Base-by-base conservation (phyloP, 345 rosid species). In the Hibiscus mutabilis region DNA sequence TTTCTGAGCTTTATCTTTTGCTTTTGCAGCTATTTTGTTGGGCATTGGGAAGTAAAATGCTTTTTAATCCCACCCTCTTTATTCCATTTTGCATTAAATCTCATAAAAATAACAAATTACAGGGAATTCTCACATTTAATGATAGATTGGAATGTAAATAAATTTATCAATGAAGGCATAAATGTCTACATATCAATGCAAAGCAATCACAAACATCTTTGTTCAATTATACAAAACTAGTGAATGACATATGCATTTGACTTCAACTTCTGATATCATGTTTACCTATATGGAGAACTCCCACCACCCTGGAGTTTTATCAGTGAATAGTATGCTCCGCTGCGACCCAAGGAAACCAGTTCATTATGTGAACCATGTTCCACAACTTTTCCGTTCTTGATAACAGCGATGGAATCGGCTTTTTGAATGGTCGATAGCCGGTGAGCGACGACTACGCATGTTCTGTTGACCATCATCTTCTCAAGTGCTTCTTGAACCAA, bases 351-450 rank as follows among this genome's bases (percentile, higher is more conserved):
- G 11, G 68, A 40, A 64, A 64, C 4, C 1, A 42, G 31, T 64
- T 64, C 68, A 21, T 64, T 62, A 42, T 62, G 51, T 6, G 52
- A 64, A 21, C 62, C 90, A 78, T 78, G 83, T 73, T 88, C 89
- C 1, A 55, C 85, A 18, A 86, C 82, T 69, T 77, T 79, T 3
- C 90, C 89, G 10, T 81, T 77, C 74, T 85, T 81, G 73, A 86
- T 82, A 57, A 86, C 86, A 10, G 86, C 84, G 11, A 86, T 85
- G 79, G 81, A 33, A 64, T 83, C 75, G 0, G 90, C 61, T 80
- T 88, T 88, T 68, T 86, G 89, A 67, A 85, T 83, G 3, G 90
- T 86, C 9, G 93, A 82, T 8, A 88, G 82, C 69, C 90, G 68
- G 64, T 85, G 90, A 37, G 87, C 93, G 6, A 88, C 77, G 5